Evolutionary conservation across 768 basidiomycete species (phyloP).

Genomic region (Tylopilus rubrobrunneus): DNA sequence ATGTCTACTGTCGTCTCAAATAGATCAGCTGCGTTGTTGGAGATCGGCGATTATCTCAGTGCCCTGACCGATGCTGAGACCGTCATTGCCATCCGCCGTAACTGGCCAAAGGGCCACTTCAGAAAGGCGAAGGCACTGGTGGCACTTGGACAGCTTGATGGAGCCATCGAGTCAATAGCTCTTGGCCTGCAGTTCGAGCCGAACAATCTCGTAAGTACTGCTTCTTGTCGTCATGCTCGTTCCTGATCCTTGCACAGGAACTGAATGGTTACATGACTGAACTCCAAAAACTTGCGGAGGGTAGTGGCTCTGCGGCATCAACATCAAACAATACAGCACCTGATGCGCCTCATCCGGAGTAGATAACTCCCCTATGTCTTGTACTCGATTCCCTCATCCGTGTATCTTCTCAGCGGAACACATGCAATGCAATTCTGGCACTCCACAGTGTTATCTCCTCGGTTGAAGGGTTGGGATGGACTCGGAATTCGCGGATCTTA

Average conservation of each 20-base stretch:
- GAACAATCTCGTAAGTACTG: slow-evolving; percentile 45
- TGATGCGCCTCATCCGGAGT: slow-evolving; percentile 8
- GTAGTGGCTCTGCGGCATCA: slow-evolving; percentile 3
- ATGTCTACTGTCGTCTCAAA: slow-evolving; percentile 88
- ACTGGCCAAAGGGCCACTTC: slow-evolving; percentile 97
- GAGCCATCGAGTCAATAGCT: slow-evolving; percentile 78
- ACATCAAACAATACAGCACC: background rate
- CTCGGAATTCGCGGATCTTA: too few relatives aligned
- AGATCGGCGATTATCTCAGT: slow-evolving; percentile 67
- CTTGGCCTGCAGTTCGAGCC: slow-evolving; percentile 87
- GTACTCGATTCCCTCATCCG: background rate
- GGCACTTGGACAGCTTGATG: slow-evolving; percentile 61
- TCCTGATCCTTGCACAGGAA: slow-evolving; percentile 23
- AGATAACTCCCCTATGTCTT: slow-evolving; percentile 3
- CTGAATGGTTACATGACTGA: slow-evolving; percentile 32
- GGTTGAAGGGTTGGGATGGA: too few relatives aligned
- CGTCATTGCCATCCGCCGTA: slow-evolving; percentile 77
- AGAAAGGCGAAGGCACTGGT: slow-evolving; percentile 87
- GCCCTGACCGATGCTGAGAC: slow-evolving; percentile 89
- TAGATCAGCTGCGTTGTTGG: slow-evolving; percentile 82
- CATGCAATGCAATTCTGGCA: too few relatives aligned
- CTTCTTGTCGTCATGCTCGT: background rate
- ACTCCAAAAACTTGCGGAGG: slow-evolving; percentile 23
- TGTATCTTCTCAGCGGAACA: background rate
- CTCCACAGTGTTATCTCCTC: too few relatives aligned